Evolutionary conservation across 164 flowering plant genomes (phyloP).

Genomic region (Taxillus chinensis): DNA sequence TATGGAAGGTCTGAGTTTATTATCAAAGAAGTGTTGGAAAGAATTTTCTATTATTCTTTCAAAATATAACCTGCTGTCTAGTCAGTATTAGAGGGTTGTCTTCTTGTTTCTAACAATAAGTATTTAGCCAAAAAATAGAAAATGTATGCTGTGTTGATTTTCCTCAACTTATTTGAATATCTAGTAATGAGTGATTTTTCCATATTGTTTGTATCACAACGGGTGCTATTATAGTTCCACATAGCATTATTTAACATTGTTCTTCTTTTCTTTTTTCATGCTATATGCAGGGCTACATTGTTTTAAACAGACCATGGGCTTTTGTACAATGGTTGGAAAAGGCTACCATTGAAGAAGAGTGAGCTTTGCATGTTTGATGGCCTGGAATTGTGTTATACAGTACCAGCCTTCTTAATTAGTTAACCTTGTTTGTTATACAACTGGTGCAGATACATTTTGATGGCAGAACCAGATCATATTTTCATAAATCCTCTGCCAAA

Average conservation of each 20-base stretch:
- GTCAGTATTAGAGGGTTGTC: too few species aligned
- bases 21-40: too few species aligned
- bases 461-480: constrained; percentile 98
- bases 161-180: neutral
- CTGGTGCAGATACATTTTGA: constrained; percentile 70
- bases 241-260: too few species aligned
- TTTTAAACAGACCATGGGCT: constrained; percentile 98
- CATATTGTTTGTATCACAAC: too few species aligned
- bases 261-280: neutral
- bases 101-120: too few species aligned
- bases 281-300: constrained; percentile 77
- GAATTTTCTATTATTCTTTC: too few species aligned
- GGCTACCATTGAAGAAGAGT: constrained; percentile 89
- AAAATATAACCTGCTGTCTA: too few species aligned
- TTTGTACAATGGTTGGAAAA: constrained; percentile 96
- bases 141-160: neutral
- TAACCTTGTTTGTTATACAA: neutral
- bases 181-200: too few species aligned
- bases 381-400: neutral
- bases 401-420: neutral
- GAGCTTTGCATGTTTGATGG: constrained; percentile 21
- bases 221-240: too few species aligned
- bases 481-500: constrained; percentile 83
- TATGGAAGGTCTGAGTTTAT: too few species aligned
- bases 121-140: too few species aligned